phyloP scores from a whole-genome alignment of 2,329 filamentous ascomycete genomes.

The Westerdykella ornata region DNA sequence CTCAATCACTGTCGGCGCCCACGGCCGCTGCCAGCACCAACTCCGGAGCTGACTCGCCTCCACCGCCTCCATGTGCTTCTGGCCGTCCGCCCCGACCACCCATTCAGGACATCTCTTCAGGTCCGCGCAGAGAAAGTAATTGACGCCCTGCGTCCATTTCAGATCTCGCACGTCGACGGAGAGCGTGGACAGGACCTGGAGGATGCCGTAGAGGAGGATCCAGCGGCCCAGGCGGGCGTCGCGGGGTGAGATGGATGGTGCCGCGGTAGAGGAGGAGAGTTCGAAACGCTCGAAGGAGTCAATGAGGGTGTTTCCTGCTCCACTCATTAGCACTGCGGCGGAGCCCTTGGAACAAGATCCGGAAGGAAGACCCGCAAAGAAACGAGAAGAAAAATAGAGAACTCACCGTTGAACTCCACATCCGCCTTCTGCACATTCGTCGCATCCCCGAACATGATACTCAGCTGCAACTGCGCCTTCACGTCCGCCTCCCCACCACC shows the following conservation, averaged over 20 bases:
- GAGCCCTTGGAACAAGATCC: background rate
- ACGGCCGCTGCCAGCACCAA: constrained; percentile 35
- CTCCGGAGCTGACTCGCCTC: constrained; percentile 28
- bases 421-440: constrained; percentile 38
- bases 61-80: constrained; percentile 18
- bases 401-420: constrained; percentile 31
- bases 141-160: constrained; percentile 32
- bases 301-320: constrained; percentile 34
- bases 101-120: constrained; percentile 35
- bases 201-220: constrained; percentile 39
- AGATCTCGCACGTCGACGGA: constrained; percentile 39
- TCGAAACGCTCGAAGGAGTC: constrained; percentile 40
- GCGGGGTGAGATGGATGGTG: constrained; percentile 29
- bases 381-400: background rate
- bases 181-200: constrained; percentile 39
- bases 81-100: constrained; percentile 18
- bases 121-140: constrained; percentile 38
- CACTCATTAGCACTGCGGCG: constrained; percentile 6
- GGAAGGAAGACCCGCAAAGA: background rate
- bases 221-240: constrained; percentile 41
- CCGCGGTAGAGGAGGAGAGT: constrained; percentile 19
- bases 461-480: constrained; percentile 36
- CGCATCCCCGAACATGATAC: constrained; percentile 37
- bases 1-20: constrained; percentile 19
- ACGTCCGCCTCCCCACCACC: constrained; percentile 20